These are phyloP conservation scores for Kandelia obovata DNA, from an alignment of 345 rosid species.

Conservation along the genomic window DNA sequence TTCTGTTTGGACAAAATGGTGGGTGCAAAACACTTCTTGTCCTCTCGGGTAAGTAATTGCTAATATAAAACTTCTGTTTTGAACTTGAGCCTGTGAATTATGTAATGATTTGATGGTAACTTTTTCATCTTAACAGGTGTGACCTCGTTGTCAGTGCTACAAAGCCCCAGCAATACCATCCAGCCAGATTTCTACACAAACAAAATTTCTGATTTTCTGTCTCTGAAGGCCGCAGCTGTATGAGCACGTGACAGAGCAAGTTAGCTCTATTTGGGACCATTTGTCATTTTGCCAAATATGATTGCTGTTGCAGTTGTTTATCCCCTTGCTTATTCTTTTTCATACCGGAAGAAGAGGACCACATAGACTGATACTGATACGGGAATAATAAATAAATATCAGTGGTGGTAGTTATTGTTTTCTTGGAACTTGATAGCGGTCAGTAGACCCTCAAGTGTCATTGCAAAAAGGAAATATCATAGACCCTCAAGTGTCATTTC, in stretches of 20 bases:
- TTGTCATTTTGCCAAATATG: neutral
- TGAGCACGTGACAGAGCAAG: conserved; percentile 26
- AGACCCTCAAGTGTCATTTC: no score
- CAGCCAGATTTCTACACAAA: conserved; percentile 35
- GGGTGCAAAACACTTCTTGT: conserved; percentile 36
- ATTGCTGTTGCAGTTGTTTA: neutral
- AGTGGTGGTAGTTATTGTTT: no score
- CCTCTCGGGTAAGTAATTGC: conserved; percentile 23
- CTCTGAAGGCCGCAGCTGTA: conserved; percentile 65
- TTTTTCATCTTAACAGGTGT: conserved; percentile 19
- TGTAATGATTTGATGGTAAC: neutral
- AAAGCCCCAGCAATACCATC: conserved; percentile 22
- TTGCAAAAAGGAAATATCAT: no score
- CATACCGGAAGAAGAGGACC: neutral
- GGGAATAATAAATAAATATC: no score
- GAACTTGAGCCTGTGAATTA: neutral
- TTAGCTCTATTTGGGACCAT: neutral
- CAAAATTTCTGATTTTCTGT: conserved; percentile 25
- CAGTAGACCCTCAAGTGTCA: no score
- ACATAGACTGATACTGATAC: no score
- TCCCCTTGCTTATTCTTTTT: neutral
- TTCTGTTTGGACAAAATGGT: conserved; percentile 34
- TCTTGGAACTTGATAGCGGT: no score
- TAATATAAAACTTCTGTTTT: neutral
- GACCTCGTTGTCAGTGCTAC: conserved; percentile 27